A percentile compares a stretch with the other conserved stretches of the same genome.
Conservation (phyloP, 352 stramenopile species). For the Pythium rishiriense region DNA sequence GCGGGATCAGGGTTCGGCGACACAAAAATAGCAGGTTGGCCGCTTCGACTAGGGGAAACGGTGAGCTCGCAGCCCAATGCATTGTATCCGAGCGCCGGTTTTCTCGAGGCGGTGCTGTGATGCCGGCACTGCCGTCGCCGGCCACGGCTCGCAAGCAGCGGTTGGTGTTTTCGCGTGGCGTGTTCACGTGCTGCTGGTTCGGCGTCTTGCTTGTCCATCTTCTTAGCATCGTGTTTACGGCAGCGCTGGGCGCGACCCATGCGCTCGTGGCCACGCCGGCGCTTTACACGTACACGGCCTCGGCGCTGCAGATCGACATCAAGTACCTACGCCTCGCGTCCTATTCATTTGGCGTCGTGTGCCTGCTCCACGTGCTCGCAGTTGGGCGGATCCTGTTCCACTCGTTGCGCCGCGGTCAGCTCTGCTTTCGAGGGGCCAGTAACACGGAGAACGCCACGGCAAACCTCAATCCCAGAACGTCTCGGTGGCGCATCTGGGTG, state of each 20-base stretch:
- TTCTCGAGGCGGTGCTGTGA: no score
- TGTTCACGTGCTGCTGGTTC: constrained; percentile 9
- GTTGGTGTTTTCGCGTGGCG: not conserved
- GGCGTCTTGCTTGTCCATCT: constrained; percentile 6
- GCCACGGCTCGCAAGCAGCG: not conserved
- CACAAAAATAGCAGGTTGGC: not conserved
- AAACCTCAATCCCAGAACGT: not conserved
- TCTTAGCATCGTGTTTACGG: not conserved
- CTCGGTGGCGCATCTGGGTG: not conserved
- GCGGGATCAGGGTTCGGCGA: not conserved
- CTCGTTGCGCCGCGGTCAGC: constrained; percentile 7
- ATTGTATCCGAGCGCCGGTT: no score
- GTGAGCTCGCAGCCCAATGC: no score
- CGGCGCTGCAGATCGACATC: constrained; percentile 5
- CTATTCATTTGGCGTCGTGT: not conserved
- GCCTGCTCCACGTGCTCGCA: constrained; percentile 7
- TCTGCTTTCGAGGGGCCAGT: constrained; percentile 4
- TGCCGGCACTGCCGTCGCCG: no score
- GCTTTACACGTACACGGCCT: constrained; percentile 8
- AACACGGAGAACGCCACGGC: not conserved
- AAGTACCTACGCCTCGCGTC: constrained; percentile 5
- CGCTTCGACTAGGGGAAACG: not conserved
- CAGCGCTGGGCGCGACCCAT: not conserved
- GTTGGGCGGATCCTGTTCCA: constrained; percentile 1
- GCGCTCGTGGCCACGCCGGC: constrained; percentile 7